Evolutionary conservation across 2,329 filamentous ascomycete species (phyloP).

Genomic region (Fusarium globosum): DNA sequence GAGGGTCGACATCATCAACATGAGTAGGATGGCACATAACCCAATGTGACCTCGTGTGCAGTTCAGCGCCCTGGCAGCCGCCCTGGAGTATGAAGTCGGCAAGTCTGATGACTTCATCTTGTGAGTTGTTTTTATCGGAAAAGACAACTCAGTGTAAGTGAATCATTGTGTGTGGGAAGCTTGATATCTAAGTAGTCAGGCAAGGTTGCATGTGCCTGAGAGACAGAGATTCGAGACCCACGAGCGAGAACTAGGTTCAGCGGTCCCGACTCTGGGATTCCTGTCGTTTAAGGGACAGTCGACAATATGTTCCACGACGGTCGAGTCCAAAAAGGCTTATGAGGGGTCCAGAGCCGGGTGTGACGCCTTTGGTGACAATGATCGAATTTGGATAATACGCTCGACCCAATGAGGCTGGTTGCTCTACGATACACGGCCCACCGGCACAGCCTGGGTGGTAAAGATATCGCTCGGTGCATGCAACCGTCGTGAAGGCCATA

Average conservation of each 20-base stretch:
- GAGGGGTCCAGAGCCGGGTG: background rate
- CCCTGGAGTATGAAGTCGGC: background rate
- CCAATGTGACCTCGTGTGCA: slow-evolving; percentile 30
- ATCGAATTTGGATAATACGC: background rate
- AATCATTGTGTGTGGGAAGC: background rate
- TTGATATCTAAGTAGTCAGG: slow-evolving; percentile 22
- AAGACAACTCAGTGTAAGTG: background rate
- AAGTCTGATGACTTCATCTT: slow-evolving; percentile 26
- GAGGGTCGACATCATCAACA: slow-evolving; percentile 32
- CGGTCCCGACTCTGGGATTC: background rate
- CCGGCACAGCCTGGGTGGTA: background rate
- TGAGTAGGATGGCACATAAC: slow-evolving; percentile 28
- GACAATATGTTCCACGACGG: background rate
- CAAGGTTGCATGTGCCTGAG: background rate
- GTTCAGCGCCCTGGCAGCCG: slow-evolving; percentile 2
- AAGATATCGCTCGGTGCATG: background rate
- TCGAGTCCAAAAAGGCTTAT: background rate
- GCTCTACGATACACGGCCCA: background rate
- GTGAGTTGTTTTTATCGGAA: background rate
- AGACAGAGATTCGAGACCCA: background rate
- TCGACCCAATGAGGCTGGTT: slow-evolving; percentile 3
- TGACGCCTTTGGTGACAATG: slow-evolving; percentile 18
- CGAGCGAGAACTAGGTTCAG: background rate
- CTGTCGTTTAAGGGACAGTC: background rate
- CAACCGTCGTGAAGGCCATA: slow-evolving; percentile 6